A percentile compares a stretch with the other conserved stretches of the same genome.
These are phyloP conservation scores for Aspergillus fumigatus DNA, from an alignment of 2,329 filamentous ascomycete species.

Conservation along the genomic window DNA sequence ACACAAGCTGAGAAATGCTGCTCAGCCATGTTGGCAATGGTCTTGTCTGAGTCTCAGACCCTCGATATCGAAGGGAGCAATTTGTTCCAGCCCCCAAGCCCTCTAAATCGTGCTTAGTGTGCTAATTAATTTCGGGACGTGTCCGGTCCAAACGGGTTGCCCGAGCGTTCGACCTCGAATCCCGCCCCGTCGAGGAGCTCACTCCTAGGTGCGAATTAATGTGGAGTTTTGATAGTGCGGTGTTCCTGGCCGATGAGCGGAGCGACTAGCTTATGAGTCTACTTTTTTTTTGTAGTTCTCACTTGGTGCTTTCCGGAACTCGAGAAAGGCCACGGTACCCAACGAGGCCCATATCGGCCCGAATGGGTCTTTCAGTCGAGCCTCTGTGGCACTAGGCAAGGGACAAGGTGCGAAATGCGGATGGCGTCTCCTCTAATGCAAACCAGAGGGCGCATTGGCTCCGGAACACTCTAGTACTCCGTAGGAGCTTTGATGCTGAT, in stretches of 20 bases:
- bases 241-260: neutral
- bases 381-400: neutral
- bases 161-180: constrained; percentile 8
- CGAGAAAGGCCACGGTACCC: neutral
- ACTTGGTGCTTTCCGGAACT: neutral
- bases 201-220: neutral
- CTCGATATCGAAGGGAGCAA: neutral
- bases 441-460: neutral
- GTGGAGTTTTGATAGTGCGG: neutral
- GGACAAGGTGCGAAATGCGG: no score
- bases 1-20: neutral
- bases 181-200: constrained; percentile 13
- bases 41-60: neutral
- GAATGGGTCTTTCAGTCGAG: neutral
- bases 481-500: no score
- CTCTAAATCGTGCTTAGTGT: neutral
- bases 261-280: neutral
- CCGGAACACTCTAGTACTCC: no score
- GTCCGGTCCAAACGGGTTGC: constrained; percentile 17
- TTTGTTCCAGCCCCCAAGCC: neutral
- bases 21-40: neutral
- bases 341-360: neutral
- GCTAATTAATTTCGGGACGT: constrained; percentile 6
- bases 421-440: no score
- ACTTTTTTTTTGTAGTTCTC: neutral